Evolutionary conservation across 225 moss, liverwort and hornwort species (phyloP), one percentile per base, ranked within the genome.

Genomic region (Anthoceros angustus): DNA sequence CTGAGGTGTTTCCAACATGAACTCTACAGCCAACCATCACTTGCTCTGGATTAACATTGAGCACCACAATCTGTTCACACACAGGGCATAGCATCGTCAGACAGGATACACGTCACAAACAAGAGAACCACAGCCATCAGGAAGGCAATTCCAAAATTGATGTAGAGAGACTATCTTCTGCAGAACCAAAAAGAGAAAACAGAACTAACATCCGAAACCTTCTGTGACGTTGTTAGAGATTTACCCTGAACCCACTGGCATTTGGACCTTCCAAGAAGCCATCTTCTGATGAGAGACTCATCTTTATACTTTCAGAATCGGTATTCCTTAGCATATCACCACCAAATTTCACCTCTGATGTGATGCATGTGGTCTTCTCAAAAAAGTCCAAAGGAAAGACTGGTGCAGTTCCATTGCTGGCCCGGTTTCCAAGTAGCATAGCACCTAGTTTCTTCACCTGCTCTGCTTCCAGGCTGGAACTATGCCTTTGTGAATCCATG

Each of bases 11-110:
- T 65, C 98, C 98, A 49, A 99, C 92, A 77, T 92, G 98, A 76
- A 89, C 87, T 61, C 98, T 88, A 77, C 92, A 92, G 67, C 98
- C 98, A 68, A 99, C 86, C 92, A 99, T 99, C 61, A 99, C 89
- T 68, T 87, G 80, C 65, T 99, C 98, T 40, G 87, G 87, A 65
- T 92, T 99, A 60, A 87, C 85, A 70, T 92, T 92, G 50, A 84
- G 86, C 20, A 99, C 77, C 72, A 89, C 81, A 65, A 99, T 84
- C 98, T 99, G 89, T 77, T 76, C 42, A 42, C 12, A 25, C 6
- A 12, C 63, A 63, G 2, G 39, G 21, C 12, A 15, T 62, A n/a
- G n/a, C n/a, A 60, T 25, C 5, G 39, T 20, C 38, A 32, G 32
- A 32, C 32, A 32, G 32, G 32, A 32, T 32, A 32, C 32, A 32